A percentile compares a stretch with the other conserved stretches of the same genome.
Evolutionary conservation across 129 eudicot species (phyloP).

Genomic region (Daucus carota): DH1_v3.0 NC_030386.2:32592501-32593000

Average conservation of each 20-base stretch:
- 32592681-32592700: too few species aligned
- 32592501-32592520: background rate
- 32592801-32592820: background rate
- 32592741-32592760: too few species aligned
- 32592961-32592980: conserved; percentile 29
- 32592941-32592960: conserved; percentile 63
- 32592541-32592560: background rate
- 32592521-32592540: background rate
- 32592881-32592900: too few species aligned
- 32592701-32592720: too few species aligned
- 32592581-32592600: background rate
- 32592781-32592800: too few species aligned
- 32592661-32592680: background rate
- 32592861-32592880: too few species aligned
- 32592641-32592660: background rate
- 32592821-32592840: too few species aligned
- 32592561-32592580: background rate
- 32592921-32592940: conserved; percentile 25
- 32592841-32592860: too few species aligned
- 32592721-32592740: background rate
- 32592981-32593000: conserved; percentile 38
- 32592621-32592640: background rate
- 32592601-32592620: background rate
- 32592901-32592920: too few species aligned
- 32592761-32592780: too few species aligned